Conservation (phyloP, 148 eudicot species). For the Heliamphora exappendiculata region DNA sequence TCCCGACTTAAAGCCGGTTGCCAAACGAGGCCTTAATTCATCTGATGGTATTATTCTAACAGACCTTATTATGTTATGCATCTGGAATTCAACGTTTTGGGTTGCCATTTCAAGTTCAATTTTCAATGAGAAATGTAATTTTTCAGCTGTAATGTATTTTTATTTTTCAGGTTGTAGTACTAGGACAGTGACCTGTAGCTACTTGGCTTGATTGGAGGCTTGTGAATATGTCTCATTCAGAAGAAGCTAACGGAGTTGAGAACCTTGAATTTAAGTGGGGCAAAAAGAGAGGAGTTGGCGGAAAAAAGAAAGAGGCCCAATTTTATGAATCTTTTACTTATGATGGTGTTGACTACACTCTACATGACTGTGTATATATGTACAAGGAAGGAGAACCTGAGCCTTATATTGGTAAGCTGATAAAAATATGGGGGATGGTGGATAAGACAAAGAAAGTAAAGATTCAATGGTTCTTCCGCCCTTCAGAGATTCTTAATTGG, state of each 20-base stretch:
- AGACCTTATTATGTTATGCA: not conserved
- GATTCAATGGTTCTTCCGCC: constrained; percentile 66
- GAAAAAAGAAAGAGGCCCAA: constrained; percentile 36
- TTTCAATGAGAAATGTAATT: not conserved
- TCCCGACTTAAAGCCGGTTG: too few species aligned
- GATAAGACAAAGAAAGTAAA: constrained; percentile 42
- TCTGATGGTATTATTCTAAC: not conserved
- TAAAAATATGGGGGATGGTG: constrained; percentile 49
- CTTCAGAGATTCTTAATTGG: constrained; percentile 49
- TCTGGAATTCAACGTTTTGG: not conserved
- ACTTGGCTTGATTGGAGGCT: constrained; percentile 5
- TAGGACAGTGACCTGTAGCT: constrained; percentile 1
- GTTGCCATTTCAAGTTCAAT: not conserved
- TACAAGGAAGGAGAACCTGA: constrained; percentile 39
- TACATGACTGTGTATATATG: constrained; percentile 59
- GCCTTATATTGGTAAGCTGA: constrained; percentile 57
- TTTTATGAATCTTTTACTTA: constrained; percentile 59
- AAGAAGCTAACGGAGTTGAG: constrained; percentile 17
- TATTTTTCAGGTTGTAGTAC: not conserved
- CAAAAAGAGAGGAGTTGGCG: constrained; percentile 44
- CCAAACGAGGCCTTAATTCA: not conserved
- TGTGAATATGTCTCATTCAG: constrained; percentile 18
- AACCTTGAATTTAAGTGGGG: constrained; percentile 62
- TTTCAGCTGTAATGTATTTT: not conserved
- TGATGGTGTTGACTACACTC: constrained; percentile 47